Evolutionary conservation across 1,284 basidiomycete species (phyloP).

Genomic region (Microbotryum lychnidis-dioicae): DNA sequence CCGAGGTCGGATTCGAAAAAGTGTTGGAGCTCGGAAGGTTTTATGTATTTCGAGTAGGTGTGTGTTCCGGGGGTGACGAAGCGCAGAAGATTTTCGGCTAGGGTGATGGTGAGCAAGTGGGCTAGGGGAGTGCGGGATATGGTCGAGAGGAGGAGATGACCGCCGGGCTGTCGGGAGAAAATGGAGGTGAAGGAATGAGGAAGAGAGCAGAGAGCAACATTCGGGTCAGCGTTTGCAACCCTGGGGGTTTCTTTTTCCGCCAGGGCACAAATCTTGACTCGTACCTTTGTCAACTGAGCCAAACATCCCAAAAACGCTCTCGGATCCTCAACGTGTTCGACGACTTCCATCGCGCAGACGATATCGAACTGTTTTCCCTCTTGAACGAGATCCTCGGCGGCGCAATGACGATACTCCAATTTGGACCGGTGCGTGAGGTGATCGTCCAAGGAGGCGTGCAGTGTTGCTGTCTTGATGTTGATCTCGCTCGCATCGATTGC

Average conservation of each 20-base stretch:
- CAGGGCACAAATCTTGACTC: slow-evolving; percentile 26
- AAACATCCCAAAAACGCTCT: slow-evolving; percentile 71
- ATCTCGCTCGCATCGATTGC: slow-evolving; percentile 84
- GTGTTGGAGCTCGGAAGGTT: slow-evolving; percentile 73
- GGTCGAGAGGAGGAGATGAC: slow-evolving; percentile 92
- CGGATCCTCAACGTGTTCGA: slow-evolving; percentile 95
- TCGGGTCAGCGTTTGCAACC: background rate
- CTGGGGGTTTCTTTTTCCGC: too few relatives aligned
- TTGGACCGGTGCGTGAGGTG: background rate
- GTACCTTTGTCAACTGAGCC: slow-evolving; percentile 73
- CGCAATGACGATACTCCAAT: slow-evolving; percentile 63
- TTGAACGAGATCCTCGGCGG: slow-evolving; percentile 65
- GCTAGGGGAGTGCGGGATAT: slow-evolving; percentile 87
- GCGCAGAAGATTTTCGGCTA: slow-evolving; percentile 76
- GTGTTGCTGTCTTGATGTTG: slow-evolving; percentile 76
- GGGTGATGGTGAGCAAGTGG: slow-evolving; percentile 79
- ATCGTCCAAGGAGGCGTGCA: slow-evolving; percentile 72
- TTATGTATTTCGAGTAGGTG: slow-evolving; percentile 82
- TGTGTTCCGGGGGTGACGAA: slow-evolving; percentile 86
- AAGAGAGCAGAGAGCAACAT: background rate
- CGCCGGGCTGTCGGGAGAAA: slow-evolving; percentile 64
- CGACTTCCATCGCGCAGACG: slow-evolving; percentile 94
- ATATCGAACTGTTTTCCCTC: slow-evolving; percentile 64
- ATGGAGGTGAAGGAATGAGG: background rate
- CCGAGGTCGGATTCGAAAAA: slow-evolving; percentile 63